phyloP scores from a whole-genome alignment of 2,329 filamentous ascomycete genomes.

The Exserohilum rostratum region DNA sequence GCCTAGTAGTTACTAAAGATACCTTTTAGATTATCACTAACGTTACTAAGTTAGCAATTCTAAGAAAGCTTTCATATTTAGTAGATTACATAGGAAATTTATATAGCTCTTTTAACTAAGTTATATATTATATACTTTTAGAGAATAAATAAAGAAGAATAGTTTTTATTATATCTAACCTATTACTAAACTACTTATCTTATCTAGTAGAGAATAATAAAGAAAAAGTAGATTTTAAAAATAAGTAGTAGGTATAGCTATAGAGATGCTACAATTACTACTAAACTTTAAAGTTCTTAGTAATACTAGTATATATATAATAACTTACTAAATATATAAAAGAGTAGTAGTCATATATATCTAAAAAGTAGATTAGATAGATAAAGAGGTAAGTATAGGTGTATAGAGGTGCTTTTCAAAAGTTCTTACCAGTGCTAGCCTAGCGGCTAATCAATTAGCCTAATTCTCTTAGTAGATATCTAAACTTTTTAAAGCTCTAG shows the following conservation, averaged over 20 bases:
- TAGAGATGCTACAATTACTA: slow-evolving; percentile 3
- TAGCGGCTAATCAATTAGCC: too few species aligned
- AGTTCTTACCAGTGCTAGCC: too few species aligned
- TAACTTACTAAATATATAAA: slow-evolving; percentile 4
- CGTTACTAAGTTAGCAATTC: neutral
- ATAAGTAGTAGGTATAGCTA: neutral
- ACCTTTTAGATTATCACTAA: neutral
- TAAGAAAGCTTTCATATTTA: neutral
- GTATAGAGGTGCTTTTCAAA: too few species aligned
- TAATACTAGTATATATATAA: slow-evolving; percentile 8
- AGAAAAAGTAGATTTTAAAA: neutral
- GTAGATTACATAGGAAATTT: slow-evolving; percentile 6
- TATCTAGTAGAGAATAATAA: neutral
- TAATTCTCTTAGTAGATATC: too few species aligned
- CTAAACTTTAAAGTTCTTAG: neutral
- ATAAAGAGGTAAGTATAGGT: too few species aligned
- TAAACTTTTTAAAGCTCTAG: too few species aligned
- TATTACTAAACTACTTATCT: neutral
- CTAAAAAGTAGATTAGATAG: neutral
- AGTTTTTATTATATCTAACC: neutral
- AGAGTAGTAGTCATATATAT: neutral
- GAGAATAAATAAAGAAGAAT: neutral
- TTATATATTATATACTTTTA: neutral
- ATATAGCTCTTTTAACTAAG: neutral
- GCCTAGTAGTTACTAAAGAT: neutral